Conservation (phyloP, 257 asterid genomes). For the Fraxinus pennsylvanica region DNA sequence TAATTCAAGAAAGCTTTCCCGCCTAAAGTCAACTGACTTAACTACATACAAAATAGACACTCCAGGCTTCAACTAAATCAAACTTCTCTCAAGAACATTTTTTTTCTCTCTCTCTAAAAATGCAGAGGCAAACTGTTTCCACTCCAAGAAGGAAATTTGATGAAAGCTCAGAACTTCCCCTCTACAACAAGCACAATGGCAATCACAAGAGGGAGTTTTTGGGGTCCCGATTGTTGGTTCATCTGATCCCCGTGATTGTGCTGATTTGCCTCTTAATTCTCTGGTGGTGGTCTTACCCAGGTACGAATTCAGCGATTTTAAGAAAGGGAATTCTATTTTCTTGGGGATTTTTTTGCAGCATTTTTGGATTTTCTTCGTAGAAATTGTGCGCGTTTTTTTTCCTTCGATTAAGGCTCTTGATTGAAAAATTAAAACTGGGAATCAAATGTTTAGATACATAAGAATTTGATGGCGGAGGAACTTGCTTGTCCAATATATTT, state of each 20-base stretch:
- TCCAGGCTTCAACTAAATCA: not conserved
- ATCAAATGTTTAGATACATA: not conserved
- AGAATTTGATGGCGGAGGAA: not conserved
- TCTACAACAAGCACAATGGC: conserved; percentile 16
- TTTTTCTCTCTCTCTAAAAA: conserved; percentile 19
- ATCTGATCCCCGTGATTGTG: conserved; percentile 44
- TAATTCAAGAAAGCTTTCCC: conserved; percentile 5
- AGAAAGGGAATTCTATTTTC: not conserved
- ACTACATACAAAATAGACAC: not conserved
- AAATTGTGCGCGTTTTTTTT: not conserved
- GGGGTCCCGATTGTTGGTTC: conserved; percentile 27
- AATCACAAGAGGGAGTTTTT: conserved; percentile 23
- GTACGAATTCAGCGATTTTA: conserved; percentile 24
- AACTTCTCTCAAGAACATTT: conserved; percentile 1
- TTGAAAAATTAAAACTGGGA: not conserved
- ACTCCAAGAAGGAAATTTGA: conserved; percentile 25
- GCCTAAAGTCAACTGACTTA: not conserved
- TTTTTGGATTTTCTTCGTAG: not conserved
- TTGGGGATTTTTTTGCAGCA: not conserved
- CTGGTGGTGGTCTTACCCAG: conserved; percentile 55
- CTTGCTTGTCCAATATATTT: not conserved
- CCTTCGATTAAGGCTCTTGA: not conserved
- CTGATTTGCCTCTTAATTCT: conserved; percentile 53
- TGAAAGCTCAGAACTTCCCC: conserved; percentile 30
- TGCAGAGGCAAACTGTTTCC: conserved; percentile 33